Base-by-base conservation (phyloP, 1,284 basidiomycete species). In the Taiwanofungus camphoratus region DNA sequence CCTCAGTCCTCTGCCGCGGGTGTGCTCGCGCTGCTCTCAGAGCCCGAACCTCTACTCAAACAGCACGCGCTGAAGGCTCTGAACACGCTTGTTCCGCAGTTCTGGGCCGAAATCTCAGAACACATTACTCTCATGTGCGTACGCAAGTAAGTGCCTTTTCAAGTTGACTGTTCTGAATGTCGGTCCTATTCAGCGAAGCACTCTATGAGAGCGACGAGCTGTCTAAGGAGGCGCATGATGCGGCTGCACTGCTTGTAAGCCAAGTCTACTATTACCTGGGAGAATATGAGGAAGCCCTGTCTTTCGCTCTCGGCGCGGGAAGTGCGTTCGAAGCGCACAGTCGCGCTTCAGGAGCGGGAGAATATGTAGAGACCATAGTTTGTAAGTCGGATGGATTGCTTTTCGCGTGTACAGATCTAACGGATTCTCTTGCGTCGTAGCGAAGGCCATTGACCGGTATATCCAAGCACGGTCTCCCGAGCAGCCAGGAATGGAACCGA, bases 51-150 rank as follows among this genome's bases (percentile, higher is more conserved):
- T 26, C 68, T 85, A 39, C 84, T 97, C 61, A 89, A 92, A 59
- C 81, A 91, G 53, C 87, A 95, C 72, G 94, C 94, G 16, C 80
- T 98, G 55, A 78, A 81, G 46, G 79, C 84, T 42, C 74, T 98
- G 44, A 84, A 83, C 58, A 70, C 77, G 19, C 77, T 96, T 41
- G 90, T 97, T 7, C 81, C 92, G 32, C 85, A 91, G 58, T 96
- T 96, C 67, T 98, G 94, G 93, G 87, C 93, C 41, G 94, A 98
- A 74, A 94, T 97, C 60, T 92, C 91, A 57, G 94, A 98, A 64
- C 82, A 91, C 62, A 84, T 97, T 54, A 77, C 87, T 29, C 72
- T 82, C 49, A 91, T 97, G 92, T 91, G 61, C 59, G 88, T 76
- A 37, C 46, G 41, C 39, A 36, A n/a, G n/a, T n/a, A n/a, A n/a